Conservation (phyloP, 306 rosid genomes). For the Vigna unguiculata region DNA sequence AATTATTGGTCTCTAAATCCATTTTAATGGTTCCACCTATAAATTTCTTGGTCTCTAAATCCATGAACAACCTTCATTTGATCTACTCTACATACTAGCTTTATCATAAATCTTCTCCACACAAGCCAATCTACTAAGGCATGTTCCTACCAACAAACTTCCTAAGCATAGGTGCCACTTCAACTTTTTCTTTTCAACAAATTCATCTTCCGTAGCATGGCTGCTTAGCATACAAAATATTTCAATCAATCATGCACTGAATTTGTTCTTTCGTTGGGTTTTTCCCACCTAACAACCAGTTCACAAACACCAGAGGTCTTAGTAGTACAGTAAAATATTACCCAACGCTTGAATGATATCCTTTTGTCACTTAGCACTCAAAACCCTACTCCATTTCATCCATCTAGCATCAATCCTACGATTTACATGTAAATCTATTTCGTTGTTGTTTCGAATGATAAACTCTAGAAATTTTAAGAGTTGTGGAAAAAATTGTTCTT, state of each 20-base stretch:
- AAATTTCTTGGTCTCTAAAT: no score
- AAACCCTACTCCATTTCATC: no score
- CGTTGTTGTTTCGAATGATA: no score
- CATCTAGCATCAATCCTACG: no score
- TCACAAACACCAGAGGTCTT: no score
- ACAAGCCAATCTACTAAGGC: neutral
- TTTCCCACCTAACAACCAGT: no score
- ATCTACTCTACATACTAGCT: neutral
- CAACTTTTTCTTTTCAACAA: neutral
- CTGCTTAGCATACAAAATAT: neutral
- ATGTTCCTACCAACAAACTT: neutral
- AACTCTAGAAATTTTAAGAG: no score
- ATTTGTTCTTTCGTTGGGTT: neutral
- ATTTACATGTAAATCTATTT: no score
- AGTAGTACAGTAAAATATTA: no score
- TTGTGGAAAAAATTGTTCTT: no score
- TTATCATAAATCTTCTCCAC: neutral
- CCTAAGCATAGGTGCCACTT: neutral
- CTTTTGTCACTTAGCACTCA: no score
- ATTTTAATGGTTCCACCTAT: neutral
- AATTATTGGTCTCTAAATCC: neutral
- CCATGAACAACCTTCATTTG: neutral
- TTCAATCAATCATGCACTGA: neutral
- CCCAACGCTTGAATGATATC: no score
- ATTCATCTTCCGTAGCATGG: constrained; percentile 1